A percentile compares a stretch with the other conserved stretches of the same genome.
Conservation (phyloP, 169 alveolate genomes). For the Cryptosporidium canis region DNA sequence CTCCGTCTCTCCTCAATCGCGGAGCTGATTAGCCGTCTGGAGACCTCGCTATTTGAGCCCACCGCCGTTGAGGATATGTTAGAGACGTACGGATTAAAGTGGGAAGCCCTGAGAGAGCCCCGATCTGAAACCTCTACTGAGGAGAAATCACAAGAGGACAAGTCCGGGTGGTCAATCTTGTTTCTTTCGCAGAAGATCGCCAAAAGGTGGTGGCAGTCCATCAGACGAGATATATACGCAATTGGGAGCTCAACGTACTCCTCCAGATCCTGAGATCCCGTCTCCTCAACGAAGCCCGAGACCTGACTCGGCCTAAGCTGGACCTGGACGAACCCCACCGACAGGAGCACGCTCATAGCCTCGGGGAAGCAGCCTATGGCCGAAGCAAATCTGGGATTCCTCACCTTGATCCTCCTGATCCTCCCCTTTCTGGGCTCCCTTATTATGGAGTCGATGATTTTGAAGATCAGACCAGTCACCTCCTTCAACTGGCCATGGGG, state of each 20-base stretch:
- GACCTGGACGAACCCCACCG: conserved; percentile 44
- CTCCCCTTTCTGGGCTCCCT: conserved; percentile 42
- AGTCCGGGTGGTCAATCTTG: conserved; percentile 11
- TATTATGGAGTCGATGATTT: conserved; percentile 43
- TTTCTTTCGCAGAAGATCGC: conserved; percentile 19
- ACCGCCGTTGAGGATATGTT: conserved; percentile 29
- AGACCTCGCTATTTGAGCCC: neutral
- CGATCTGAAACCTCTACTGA: neutral
- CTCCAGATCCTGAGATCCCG: neutral
- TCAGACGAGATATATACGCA: conserved; percentile 53
- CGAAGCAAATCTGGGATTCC: conserved; percentile 47
- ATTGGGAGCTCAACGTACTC: conserved; percentile 41
- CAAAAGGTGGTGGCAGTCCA: conserved; percentile 58
- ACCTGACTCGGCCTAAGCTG: neutral
- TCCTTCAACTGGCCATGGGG: neutral
- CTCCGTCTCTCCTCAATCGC: conserved; percentile 46
- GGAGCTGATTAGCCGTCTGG: neutral
- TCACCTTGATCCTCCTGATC: conserved; percentile 37
- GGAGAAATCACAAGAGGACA: conserved; percentile 5
- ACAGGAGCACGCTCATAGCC: conserved; percentile 45
- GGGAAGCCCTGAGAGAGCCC: conserved; percentile 3
- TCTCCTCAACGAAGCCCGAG: neutral
- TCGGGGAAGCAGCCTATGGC: conserved; percentile 21
- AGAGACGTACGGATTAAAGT: conserved; percentile 59
- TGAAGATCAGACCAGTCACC: conserved; percentile 15